A percentile compares a stretch with the other conserved stretches of the same genome.
Conservation (phyloP, 208 protist genomes). For the Trypanosoma vivax region DNA sequence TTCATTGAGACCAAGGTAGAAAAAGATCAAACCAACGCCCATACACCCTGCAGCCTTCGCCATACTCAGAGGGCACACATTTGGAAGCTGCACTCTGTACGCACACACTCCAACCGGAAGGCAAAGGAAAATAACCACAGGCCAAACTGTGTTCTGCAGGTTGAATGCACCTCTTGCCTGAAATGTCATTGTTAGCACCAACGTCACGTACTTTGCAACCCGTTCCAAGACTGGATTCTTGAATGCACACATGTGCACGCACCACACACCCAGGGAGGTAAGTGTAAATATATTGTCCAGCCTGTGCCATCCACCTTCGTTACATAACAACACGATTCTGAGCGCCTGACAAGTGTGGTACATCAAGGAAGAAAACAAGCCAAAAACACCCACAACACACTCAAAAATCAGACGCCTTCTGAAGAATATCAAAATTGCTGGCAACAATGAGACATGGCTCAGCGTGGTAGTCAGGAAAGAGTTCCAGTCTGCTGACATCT, state of each 20-base stretch:
- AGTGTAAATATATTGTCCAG: conserved; percentile 70
- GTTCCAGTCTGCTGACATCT: too few species aligned
- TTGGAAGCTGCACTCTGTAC: conserved; percentile 11
- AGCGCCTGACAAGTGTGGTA: conserved; percentile 69
- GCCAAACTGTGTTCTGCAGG: conserved; percentile 37
- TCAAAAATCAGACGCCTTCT: conserved; percentile 45
- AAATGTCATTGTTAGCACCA: conserved; percentile 46
- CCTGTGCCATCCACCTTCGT: conserved; percentile 62
- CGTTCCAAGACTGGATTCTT: conserved; percentile 29
- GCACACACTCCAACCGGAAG: conserved; percentile 50
- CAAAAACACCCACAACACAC: conserved; percentile 38
- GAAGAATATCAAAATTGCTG: conserved; percentile 35
- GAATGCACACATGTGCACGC: conserved; percentile 35
- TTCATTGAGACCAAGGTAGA: conserved; percentile 57
- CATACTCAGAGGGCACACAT: conserved; percentile 13
- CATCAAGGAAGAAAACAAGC: conserved; percentile 56
- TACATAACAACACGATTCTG: conserved; percentile 36
- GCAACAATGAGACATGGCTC: conserved; percentile 60
- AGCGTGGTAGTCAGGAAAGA: conserved; percentile 45
- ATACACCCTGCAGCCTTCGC: conserved; percentile 20
- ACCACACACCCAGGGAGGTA: conserved; percentile 41
- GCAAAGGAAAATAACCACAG: conserved; percentile 38
- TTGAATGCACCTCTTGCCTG: conserved; percentile 73
- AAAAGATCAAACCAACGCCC: conserved; percentile 32
- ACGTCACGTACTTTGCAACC: conserved; percentile 36